These are phyloP conservation scores for Plasmopara halstedii DNA, from an alignment of 352 stramenopile genomes.

Conservation along the genomic window DNA sequence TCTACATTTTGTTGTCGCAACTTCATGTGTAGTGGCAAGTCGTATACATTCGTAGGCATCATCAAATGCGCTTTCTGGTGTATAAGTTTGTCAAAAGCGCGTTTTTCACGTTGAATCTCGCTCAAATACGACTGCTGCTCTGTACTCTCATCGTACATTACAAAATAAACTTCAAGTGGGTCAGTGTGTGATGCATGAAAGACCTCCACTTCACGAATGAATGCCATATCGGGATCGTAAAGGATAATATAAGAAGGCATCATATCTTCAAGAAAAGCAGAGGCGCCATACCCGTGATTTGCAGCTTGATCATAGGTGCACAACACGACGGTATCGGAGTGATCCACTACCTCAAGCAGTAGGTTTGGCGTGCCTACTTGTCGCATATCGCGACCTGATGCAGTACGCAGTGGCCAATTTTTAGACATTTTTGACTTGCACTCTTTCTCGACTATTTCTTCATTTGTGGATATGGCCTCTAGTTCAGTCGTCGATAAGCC, in stretches of 20 bases:
- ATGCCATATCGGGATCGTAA: conserved; percentile 93
- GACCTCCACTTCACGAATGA: conserved; percentile 94
- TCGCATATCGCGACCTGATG: conserved; percentile 3
- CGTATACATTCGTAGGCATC: conserved; percentile 81
- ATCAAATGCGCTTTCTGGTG: conserved; percentile 91
- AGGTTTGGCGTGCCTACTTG: conserved; percentile 26
- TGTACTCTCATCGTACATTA: conserved; percentile 94
- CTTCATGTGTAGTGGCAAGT: conserved; percentile 75
- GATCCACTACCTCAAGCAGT: conserved; percentile 43
- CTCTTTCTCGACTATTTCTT: conserved; percentile 18
- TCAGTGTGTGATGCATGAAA: conserved; percentile 65
- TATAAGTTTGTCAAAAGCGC: conserved; percentile 95
- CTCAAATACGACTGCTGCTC: conserved; percentile 95
- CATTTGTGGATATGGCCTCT: conserved; percentile 31
- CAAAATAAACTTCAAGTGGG: conserved; percentile 90
- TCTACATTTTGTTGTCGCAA: conserved; percentile 39
- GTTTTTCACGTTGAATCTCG: conserved; percentile 92
- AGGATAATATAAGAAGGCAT: conserved; percentile 88
- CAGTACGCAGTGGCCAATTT: conserved; percentile 9
- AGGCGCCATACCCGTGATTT: conserved; percentile 45
- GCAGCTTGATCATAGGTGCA: conserved; percentile 77
- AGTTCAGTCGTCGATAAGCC: conserved; percentile 66
- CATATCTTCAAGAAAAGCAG: conserved; percentile 84
- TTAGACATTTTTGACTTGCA: conserved; percentile 17
- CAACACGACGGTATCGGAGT: conserved; percentile 47